Conservation (phyloP, 768 basidiomycete genomes). For the Dictyophora rubrovolvata region DNA sequence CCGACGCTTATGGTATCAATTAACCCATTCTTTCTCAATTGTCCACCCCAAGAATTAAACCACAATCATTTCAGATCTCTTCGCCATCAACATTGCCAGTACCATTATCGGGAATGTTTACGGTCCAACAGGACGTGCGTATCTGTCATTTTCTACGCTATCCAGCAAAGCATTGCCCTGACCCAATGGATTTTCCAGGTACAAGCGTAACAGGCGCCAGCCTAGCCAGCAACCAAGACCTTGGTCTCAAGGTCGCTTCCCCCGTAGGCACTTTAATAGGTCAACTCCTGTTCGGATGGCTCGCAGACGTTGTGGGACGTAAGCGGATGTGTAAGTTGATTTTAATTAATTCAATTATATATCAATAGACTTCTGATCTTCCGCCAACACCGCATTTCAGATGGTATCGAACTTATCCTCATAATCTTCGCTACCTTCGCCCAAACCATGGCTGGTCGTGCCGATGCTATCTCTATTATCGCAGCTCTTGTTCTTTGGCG, state of each 20-base stretch:
- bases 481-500: conserved; percentile 79
- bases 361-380: too few relatives aligned
- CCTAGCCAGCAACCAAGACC: conserved; percentile 53
- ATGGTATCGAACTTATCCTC: conserved; percentile 68
- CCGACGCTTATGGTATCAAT: conserved; percentile 40
- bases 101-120: conserved; percentile 82
- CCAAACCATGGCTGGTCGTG: conserved; percentile 64
- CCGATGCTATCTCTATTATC: conserved; percentile 58
- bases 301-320: conserved; percentile 67
- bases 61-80: conserved; percentile 43
- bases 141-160: too few relatives aligned
- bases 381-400: too few relatives aligned
- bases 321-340: conserved; percentile 63
- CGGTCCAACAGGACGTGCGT: conserved; percentile 24
- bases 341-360: background rate
- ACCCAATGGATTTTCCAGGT: background rate
- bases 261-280: conserved; percentile 69
- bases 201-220: conserved; percentile 18
- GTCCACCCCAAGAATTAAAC: too few relatives aligned
- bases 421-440: conserved; percentile 74
- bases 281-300: conserved; percentile 71
- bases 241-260: conserved; percentile 69
- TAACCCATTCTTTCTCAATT: conserved; percentile 4
- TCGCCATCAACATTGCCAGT: conserved; percentile 80
- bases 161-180: too few relatives aligned